Conservation (phyloP, 768 basidiomycete species). For the Tricholoma bakamatsutake region DNA sequence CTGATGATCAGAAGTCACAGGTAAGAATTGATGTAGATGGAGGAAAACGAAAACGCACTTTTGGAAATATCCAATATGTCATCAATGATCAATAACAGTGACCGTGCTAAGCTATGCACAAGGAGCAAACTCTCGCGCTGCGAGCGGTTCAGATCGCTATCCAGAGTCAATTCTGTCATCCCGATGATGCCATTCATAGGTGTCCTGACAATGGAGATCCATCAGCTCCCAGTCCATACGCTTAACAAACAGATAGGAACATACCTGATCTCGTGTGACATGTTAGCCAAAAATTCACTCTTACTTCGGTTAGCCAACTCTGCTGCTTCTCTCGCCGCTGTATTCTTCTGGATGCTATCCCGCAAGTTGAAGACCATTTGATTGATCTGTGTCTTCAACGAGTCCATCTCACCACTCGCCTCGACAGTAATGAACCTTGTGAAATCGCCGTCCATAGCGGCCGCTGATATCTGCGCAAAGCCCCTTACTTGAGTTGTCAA, state of each 20-base stretch:
- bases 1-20: conserved; percentile 33
- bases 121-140: conserved; percentile 94
- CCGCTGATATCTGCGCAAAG: conserved; percentile 97
- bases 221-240: conserved; percentile 4
- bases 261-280: conserved; percentile 94
- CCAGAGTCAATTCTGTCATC: conserved; percentile 98
- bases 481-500: conserved; percentile 98
- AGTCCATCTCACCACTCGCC: conserved; percentile 98
- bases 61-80: conserved; percentile 99
- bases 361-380: conserved; percentile 98
- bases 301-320: conserved; percentile 97
- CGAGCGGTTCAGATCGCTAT: conserved; percentile 89
- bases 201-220: conserved; percentile 47
- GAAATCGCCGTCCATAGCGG: conserved; percentile 98
- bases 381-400: conserved; percentile 97
- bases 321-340: conserved; percentile 92
- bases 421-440: conserved; percentile 99
- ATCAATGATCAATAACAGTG: conserved; percentile 93
- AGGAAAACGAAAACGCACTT: conserved; percentile 51
- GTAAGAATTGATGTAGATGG: conserved; percentile 6
- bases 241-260: conserved; percentile 20
- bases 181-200: conserved; percentile 99
- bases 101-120: conserved; percentile 91
- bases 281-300: conserved; percentile 98
- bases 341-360: conserved; percentile 98